Base-by-base conservation (phyloP, 2,329 filamentous ascomycete species). In the Alternaria atra region DNA sequence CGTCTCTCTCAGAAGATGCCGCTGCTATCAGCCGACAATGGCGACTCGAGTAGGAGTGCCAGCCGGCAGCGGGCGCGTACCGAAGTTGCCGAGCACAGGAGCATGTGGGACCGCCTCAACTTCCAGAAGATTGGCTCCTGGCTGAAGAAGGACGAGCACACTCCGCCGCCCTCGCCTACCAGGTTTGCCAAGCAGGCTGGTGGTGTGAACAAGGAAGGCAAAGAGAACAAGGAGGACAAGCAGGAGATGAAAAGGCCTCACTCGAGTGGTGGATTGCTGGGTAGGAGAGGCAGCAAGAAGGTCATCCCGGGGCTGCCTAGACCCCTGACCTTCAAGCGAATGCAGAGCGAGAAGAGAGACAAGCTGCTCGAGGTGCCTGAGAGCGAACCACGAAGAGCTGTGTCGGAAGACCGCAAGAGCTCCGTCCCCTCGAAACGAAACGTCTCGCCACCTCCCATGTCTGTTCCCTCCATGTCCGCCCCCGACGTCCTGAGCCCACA, bases 301-400 rank as follows among this genome's bases (percentile, higher is more conserved):
- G 91, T 93, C n/a, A 88, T 94, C 15, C 90, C 93, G 17, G 90
- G 90, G 15, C 81, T 97, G 37, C 92, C 93, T 39, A 87, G 92
- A 50, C 84, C 89, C 5, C 87, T 90, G 70, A 96, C 92, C 0
- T 93, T 96, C 80, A 91, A 89, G 78, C 87, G 93, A 70, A 92
- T 94, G 77, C 87, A 91, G 75, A 94, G 92, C 29, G 94, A 97
- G 79, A 86, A 87, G 64, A 86, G 93, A 68, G 88, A 91, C 69
- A 90, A 89, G 71, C 83, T 97, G 55, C 84, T 90, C 60, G 89
- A 91, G 44, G 84, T 88, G 42, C 83, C 89, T 48, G 85, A 88
- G 32, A 80, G 84, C 27, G 85, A 86, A 39, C 91, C 93, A 78
- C 87, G 91, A 67, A 87, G 93, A 72, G 88, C 92, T 15, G 82